Conservation (phyloP, 805 yeast genomes). For the Suhomyces sp. region DNA sequence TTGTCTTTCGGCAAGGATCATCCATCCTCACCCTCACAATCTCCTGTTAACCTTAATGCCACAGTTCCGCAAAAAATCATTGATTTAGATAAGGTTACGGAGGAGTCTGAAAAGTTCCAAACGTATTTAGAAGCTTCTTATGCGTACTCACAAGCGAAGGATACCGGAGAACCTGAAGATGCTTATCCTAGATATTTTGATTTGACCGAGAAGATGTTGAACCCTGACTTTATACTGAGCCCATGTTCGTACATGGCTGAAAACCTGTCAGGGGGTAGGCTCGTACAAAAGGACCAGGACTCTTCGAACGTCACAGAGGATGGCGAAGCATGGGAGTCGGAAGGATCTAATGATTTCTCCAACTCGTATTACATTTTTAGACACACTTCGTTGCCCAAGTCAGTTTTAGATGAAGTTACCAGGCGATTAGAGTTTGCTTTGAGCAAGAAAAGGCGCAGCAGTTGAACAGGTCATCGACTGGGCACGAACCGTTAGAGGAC, state of each 20-base stretch:
- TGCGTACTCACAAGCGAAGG: not conserved
- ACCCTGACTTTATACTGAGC: not conserved
- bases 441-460: not conserved
- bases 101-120: conserved; percentile 5
- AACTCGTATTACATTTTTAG: not conserved
- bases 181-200: not conserved
- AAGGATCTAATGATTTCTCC: not conserved
- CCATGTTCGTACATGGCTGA: not conserved
- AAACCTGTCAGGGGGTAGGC: not conserved
- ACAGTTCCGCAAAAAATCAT: not conserved
- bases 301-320: not conserved
- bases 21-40: not conserved
- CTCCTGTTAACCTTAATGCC: not conserved
- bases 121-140: not conserved
- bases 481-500: not conserved
- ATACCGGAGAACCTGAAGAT: not conserved
- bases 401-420: not conserved
- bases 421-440: not conserved
- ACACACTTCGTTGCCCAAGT: not conserved
- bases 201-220: not conserved
- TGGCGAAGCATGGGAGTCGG: not conserved
- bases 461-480: not conserved
- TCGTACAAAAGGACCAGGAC: not conserved
- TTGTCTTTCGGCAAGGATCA: not conserved
- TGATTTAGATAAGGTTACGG: conserved; percentile 2